phyloP scores from a whole-genome alignment of 306 rosid genomes.

The Prunus mongolica region DNA sequence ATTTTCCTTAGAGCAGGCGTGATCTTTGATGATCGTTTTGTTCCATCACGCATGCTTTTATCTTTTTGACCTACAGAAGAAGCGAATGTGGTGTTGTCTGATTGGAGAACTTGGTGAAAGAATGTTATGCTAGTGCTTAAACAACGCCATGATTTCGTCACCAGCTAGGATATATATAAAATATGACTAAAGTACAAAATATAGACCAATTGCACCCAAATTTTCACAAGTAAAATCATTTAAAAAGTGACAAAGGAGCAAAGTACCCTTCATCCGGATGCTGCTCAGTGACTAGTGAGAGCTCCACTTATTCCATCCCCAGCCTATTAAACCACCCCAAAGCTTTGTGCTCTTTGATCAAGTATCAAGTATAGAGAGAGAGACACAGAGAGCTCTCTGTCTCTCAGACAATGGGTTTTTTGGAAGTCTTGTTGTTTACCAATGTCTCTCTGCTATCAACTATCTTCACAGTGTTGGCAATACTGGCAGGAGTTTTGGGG shows the following conservation, averaged over 20 bases:
- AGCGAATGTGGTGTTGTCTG: not conserved
- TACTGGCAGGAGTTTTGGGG: conserved; percentile 40
- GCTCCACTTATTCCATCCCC: conserved; percentile 5
- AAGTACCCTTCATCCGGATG: not conserved
- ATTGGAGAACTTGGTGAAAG: not conserved
- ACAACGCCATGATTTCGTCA: not conserved
- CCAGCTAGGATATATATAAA: conserved; percentile 1
- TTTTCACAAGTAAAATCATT: conserved; percentile 47
- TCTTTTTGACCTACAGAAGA: not conserved
- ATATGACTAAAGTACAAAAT: not conserved
- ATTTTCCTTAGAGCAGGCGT: too few relatives aligned
- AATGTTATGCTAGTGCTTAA: not conserved
- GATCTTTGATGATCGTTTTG: too few relatives aligned
- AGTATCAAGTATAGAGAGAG: not conserved
- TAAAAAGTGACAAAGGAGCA: not conserved
- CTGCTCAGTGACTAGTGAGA: not conserved
- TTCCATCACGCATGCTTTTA: too few relatives aligned
- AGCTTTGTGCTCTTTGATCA: not conserved
- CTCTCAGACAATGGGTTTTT: not conserved
- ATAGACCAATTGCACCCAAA: conserved; percentile 20
- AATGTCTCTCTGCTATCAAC: conserved; percentile 23
- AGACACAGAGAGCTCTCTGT: not conserved
- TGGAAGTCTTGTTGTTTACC: conserved; percentile 19
- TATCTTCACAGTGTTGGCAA: conserved; percentile 36
- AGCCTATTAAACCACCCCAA: not conserved